Base-by-base conservation (phyloP, 768 basidiomycete species). In the Infundibulicybe gibba region DNA sequence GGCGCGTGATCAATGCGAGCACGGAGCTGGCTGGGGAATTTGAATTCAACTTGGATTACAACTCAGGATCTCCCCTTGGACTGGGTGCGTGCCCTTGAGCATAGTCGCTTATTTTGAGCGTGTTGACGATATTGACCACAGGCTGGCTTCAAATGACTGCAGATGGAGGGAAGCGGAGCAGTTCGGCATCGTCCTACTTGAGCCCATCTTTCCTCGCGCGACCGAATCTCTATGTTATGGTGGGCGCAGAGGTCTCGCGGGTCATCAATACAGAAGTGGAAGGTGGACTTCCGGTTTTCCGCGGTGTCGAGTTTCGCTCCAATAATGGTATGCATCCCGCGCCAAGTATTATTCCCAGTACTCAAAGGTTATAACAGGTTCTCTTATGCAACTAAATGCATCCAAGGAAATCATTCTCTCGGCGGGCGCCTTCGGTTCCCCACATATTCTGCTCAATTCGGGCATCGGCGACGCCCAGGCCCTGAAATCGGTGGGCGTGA, bases 331-430 rank as follows among this genome's bases (percentile, higher is more conserved):
- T 15, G 41, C 32, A 31, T 19, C 4, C 15, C 17, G 4, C 17
- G 17, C 35, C 35, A 38, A 38, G 17, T 38, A 6, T 38, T 10
- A 14, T 14, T 38, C n/a, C 35, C 10, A 19, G 10, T 19, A 38
- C 17, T 19, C 14, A 30, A 51, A 50, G 50, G 17, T 44, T 44
- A 19, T 40, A 48, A 47, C 44, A 32, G 47, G 44, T 41, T 3
- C 8, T 8, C 25, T 25, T 25, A 25, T 25, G 25, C 25, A 25
- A 25, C 13, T 69, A 5, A 58, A 41, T 3, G 68, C 67, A 3
- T 44, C 19, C 10, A 62, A 63, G 17, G 69, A 71, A 51, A 57
- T 71, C 32, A 65, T 71, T 25, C 51, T 70, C 11, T 64, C 69
- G 2, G 66, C 66, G 6, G 69, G 69, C 1, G 44, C 59, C 6